phyloP scores from a whole-genome alignment of 2,329 filamentous ascomycete species.

The Aspergillus glaucus region DNA sequence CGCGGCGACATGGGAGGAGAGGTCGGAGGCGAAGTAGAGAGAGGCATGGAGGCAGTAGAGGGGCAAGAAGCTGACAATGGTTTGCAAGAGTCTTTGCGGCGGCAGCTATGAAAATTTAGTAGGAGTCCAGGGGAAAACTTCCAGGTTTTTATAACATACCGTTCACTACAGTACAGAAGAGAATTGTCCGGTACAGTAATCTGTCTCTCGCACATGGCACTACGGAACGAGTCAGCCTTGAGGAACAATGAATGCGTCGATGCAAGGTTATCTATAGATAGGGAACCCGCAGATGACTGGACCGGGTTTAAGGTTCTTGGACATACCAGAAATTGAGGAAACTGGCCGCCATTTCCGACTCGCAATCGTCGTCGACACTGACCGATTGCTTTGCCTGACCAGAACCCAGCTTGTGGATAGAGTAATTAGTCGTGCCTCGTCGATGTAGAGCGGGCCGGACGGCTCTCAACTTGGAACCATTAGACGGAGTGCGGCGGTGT shows the following conservation, averaged over 20 bases:
- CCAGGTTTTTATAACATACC: constrained; percentile 38
- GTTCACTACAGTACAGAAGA: constrained; percentile 59
- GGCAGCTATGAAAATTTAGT: constrained; percentile 29
- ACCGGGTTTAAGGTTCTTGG: constrained; percentile 6
- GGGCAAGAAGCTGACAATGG: constrained; percentile 36
- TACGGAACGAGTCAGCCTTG: constrained; percentile 30
- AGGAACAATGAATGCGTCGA: constrained; percentile 13
- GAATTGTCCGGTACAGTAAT: constrained; percentile 56
- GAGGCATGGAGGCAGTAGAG: constrained; percentile 23
- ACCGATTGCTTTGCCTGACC: constrained; percentile 15
- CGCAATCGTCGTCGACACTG: constrained; percentile 19
- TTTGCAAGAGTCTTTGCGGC: constrained; percentile 42
- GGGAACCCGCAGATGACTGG: constrained; percentile 5
- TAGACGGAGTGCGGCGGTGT: constrained; percentile 29
- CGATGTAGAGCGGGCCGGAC: constrained; percentile 28
- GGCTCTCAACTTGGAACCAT: constrained; percentile 25
- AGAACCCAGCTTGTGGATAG: constrained; percentile 30
- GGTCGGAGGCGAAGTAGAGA: constrained; percentile 22
- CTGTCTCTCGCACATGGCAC: constrained; percentile 60
- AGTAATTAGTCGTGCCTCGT: constrained; percentile 26
- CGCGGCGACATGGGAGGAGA: constrained; percentile 32
- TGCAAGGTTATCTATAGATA: constrained; percentile 7
- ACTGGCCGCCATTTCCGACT: constrained; percentile 37
- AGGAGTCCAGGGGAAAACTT: not conserved
- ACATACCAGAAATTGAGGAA: constrained; percentile 43